These are phyloP conservation scores for Lippia alba DNA, from an alignment of 305 asterid genomes.

Conservation along the genomic window DNA sequence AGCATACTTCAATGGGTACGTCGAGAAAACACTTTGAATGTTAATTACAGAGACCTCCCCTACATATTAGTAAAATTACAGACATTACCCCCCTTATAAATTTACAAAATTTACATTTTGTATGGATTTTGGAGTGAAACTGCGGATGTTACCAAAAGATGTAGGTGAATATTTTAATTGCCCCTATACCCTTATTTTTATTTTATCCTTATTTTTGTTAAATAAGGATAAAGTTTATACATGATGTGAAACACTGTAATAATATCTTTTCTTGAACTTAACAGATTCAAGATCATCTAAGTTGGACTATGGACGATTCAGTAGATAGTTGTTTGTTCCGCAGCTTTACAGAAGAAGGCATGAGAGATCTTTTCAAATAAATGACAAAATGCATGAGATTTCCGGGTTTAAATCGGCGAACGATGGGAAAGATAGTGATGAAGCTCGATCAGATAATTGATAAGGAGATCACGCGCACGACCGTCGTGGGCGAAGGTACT, in stretches of 20 bases:
- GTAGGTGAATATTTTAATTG: no score
- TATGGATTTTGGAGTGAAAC: no score
- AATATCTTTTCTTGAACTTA: background rate
- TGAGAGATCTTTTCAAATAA: slow-evolving; percentile 58
- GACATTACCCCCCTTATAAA: no score
- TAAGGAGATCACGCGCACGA: slow-evolving; percentile 68
- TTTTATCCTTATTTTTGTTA: no score
- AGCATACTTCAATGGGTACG: slow-evolving; percentile 58
- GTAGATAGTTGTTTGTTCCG: slow-evolving; percentile 57
- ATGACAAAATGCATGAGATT: slow-evolving; percentile 59
- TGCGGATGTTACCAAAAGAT: no score
- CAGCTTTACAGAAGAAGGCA: slow-evolving; percentile 68
- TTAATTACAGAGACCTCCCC: no score
- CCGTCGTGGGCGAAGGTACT: slow-evolving; percentile 62
- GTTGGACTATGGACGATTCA: slow-evolving; percentile 37
- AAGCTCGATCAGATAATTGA: slow-evolving; percentile 70
- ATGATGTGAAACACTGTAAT: no score
- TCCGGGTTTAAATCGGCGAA: slow-evolving; percentile 58
- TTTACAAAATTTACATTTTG: no score
- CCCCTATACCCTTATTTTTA: no score
- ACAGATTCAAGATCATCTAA: slow-evolving; percentile 57
- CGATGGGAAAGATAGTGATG: slow-evolving; percentile 50
- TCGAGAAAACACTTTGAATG: slow-evolving; percentile 18
- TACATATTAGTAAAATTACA: no score
- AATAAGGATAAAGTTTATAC: no score